A percentile compares a stretch with the other conserved stretches of the same genome.
phyloP scores from a whole-genome alignment of 192 early-diverging fungal species.

The Podila minutissima region DNA sequence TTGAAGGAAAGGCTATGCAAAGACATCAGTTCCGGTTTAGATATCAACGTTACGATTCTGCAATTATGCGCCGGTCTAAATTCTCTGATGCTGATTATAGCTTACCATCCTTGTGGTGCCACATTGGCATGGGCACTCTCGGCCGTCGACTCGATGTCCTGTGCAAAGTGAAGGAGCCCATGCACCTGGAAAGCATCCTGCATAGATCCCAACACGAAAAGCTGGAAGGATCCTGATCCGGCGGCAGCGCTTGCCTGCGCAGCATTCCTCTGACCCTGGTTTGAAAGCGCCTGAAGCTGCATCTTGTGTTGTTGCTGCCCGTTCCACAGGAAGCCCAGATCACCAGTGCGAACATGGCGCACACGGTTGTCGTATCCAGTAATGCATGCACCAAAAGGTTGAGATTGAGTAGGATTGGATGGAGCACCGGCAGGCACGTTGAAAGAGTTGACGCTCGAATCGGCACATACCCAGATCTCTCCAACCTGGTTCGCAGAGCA shows the following conservation, averaged over 20 bases:
- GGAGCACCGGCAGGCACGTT: slow-evolving; percentile 24
- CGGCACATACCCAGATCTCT: slow-evolving; percentile 88
- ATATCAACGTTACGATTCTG: no score
- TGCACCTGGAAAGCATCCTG: slow-evolving; percentile 74
- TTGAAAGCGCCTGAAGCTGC: slow-evolving; percentile 3
- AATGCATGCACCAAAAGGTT: slow-evolving; percentile 59
- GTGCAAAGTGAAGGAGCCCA: slow-evolving; percentile 75
- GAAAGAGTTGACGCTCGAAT: slow-evolving; percentile 58
- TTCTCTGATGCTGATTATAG: no score
- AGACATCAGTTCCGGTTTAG: no score
- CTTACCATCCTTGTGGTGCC: slow-evolving; percentile 41
- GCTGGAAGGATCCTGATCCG: slow-evolving; percentile 48
- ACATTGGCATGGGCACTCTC: slow-evolving; percentile 62
- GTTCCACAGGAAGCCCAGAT: slow-evolving; percentile 84
- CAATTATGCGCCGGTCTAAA: no score
- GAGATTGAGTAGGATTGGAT: slow-evolving; percentile 16
- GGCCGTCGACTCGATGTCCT: slow-evolving; percentile 79
- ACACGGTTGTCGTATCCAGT: slow-evolving; percentile 64
- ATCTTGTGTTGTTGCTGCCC: slow-evolving; percentile 53
- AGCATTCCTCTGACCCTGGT: not conserved
- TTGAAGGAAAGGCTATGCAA: slow-evolving; percentile 29
- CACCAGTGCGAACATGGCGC: slow-evolving; percentile 81
- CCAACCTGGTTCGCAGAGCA: slow-evolving; percentile 76
- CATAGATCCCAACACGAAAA: slow-evolving; percentile 81
- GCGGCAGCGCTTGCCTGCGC: slow-evolving; percentile 40